Evolutionary conservation across 768 basidiomycete species (phyloP), one percentile per base, ranked within the genome.

Genomic region (Naganishia antarctica): DNA sequence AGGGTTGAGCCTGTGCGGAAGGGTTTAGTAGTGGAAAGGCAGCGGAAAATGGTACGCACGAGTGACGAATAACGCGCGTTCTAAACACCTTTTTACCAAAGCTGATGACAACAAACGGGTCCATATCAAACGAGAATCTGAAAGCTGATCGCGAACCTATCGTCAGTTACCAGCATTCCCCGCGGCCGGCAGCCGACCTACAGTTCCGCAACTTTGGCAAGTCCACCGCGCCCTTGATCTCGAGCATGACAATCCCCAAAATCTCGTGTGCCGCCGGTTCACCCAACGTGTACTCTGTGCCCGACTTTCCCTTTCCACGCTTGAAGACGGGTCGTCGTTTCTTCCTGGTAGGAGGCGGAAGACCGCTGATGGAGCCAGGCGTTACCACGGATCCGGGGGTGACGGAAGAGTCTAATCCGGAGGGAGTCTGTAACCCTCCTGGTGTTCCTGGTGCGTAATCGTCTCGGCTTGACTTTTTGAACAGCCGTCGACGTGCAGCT

Each of bases 41-140:
- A 2, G 9, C 21, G 12, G 25, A 0, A 26, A 15, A 40, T 12
- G 16, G 6, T 7, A 48, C 47, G 25, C 23, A 65, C 43, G 68
- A 71, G 62, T 75, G 76, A 29, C 76, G 69, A 43, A 78, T 72
- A 47, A 76, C 76, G 40, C 78, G 63, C 0, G 93, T 97, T 2
- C 93, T 83, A 80, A 98, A 98, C 4, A 97, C 90, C 76, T 96
- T 98, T 80, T 92, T 93, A 31, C 93, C 90, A 68, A 99, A 99
- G 3, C 90, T 91, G 68, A 93, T 84, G 66, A 99, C 91, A 25
- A 90, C 89, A 72, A 97, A 98, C 0, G 93, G 92, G 71, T 97
- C 92, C 92, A 97, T 96, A 74, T 98, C 93, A 84, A 71, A 74
- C 2, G 69, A 65, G 13, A 74, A 65, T 40, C 69, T 65, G 29